Evolutionary conservation across 2,329 filamentous ascomycete species (phyloP).

Genomic region (Neofusicoccum umdonicola): DNA sequence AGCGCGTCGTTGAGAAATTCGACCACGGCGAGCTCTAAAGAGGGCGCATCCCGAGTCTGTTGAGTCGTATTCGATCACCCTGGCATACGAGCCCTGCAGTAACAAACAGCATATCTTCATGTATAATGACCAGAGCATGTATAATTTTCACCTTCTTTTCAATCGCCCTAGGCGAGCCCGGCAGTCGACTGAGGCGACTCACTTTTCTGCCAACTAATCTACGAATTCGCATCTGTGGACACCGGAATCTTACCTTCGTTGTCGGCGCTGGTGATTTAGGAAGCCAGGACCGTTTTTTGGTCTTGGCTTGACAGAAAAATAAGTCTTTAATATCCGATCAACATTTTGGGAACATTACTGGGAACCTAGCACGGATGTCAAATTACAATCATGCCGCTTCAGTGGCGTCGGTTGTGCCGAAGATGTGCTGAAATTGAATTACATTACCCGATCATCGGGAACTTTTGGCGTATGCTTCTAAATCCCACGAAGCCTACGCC

Average conservation of each 20-base stretch:
- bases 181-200: background rate
- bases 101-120: background rate
- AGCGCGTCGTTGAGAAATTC: conserved; percentile 20
- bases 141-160: background rate
- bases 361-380: conserved; percentile 90
- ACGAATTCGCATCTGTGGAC: background rate
- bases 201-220: background rate
- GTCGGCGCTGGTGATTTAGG: background rate
- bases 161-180: background rate
- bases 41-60: background rate
- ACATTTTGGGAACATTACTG: background rate
- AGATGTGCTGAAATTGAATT: conserved; percentile 84
- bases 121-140: conserved; percentile 14
- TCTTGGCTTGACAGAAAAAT: background rate
- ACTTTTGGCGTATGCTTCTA: conserved; percentile 6
- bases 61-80: background rate
- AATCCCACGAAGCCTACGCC: background rate
- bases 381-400: conserved; percentile 87
- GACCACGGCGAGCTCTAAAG: conserved; percentile 26
- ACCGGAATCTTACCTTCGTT: background rate
- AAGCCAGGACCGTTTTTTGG: background rate
- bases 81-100: background rate
- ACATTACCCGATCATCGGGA: conserved; percentile 25
- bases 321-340: background rate
- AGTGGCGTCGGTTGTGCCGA: conserved; percentile 96